phyloP scores from a whole-genome alignment of 306 rosid genomes.

The Dryas drummondii region DNA sequence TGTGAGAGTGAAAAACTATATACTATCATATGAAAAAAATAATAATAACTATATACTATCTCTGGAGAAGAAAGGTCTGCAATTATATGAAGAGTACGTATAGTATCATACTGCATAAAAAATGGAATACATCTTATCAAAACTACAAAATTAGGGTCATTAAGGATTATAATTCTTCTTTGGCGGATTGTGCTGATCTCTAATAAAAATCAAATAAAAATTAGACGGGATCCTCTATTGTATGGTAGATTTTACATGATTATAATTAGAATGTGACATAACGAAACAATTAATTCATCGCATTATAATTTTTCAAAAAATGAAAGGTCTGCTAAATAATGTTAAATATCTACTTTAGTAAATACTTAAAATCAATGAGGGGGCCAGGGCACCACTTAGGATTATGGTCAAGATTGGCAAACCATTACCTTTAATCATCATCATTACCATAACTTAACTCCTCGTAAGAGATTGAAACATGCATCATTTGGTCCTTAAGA shows the following conservation, averaged over 20 bases:
- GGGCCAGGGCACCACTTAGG: background rate
- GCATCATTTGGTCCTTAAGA: background rate
- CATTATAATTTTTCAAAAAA: background rate
- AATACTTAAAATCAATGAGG: background rate
- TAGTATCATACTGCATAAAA: too few species aligned
- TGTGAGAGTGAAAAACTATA: too few species aligned
- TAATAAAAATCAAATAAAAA: too few species aligned
- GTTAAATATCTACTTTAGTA: background rate
- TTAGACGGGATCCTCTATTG: too few species aligned
- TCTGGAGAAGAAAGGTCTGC: too few species aligned
- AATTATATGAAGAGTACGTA: too few species aligned
- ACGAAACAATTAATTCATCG: too few species aligned
- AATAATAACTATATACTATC: too few species aligned
- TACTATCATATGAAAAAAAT: too few species aligned
- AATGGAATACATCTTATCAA: background rate
- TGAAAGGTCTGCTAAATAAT: background rate
- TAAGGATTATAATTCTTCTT: background rate
- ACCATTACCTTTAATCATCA: background rate
- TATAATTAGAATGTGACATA: too few species aligned
- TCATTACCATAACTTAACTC: background rate
- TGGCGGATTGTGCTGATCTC: background rate
- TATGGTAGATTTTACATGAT: too few species aligned
- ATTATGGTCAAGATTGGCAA: background rate
- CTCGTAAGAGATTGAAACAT: background rate
- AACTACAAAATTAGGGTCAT: background rate